These are phyloP conservation scores for Populus nigra DNA, from an alignment of 345 rosid species.

Conservation along the genomic window DNA sequence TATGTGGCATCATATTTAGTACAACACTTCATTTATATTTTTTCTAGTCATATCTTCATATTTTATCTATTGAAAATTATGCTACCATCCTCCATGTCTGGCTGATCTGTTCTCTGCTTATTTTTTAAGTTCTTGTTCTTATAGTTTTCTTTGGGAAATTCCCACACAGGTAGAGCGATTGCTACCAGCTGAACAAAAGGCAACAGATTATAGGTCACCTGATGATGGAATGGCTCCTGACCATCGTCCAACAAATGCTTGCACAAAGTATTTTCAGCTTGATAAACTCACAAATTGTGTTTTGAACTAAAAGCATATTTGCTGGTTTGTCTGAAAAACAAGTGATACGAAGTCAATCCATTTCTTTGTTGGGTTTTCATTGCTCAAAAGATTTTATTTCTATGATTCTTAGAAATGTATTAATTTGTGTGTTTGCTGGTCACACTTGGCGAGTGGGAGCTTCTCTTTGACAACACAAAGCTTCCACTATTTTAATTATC, in stretches of 20 bases:
- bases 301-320: slow-evolving; percentile 3
- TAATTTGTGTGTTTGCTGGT: not conserved
- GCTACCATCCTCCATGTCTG: not conserved
- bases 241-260: slow-evolving; percentile 96
- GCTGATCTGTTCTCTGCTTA: not conserved
- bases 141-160: slow-evolving; percentile 13
- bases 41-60: not conserved
- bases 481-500: not conserved
- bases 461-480: not conserved
- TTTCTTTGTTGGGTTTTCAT: not conserved
- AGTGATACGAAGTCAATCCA: not conserved
- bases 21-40: not conserved
- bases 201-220: slow-evolving; percentile 86
- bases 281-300: not conserved
- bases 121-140: not conserved
- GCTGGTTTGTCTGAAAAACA: not conserved
- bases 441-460: not conserved
- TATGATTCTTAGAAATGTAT: not conserved
- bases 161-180: slow-evolving; percentile 74
- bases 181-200: slow-evolving; percentile 89
- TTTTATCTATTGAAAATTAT: not conserved
- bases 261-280: slow-evolving; percentile 62
- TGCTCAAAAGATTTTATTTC: not conserved
- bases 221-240: slow-evolving; percentile 94
- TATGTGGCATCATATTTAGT: not conserved